These are phyloP conservation scores for Bisporella sp. DNA, from an alignment of 2,329 filamentous ascomycete genomes.

Conservation along the genomic window DNA sequence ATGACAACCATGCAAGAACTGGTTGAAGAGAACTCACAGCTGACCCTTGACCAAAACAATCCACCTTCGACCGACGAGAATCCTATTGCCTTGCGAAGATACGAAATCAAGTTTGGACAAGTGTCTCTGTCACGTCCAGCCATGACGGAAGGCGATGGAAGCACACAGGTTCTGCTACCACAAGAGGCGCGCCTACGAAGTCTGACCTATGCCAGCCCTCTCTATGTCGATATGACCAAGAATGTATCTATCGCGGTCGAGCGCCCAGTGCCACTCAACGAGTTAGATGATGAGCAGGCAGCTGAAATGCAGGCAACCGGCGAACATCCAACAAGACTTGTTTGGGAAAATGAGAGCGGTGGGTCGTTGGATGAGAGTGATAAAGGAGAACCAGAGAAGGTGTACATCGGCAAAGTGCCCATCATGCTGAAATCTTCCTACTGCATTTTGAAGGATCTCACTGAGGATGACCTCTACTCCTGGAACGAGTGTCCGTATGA, in stretches of 20 bases:
- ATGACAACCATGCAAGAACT: constrained; percentile 91
- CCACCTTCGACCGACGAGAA: constrained; percentile 69
- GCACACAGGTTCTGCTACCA: constrained; percentile 76
- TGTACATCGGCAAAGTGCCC: constrained; percentile 92
- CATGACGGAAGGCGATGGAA: constrained; percentile 88
- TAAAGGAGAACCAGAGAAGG: constrained; percentile 41
- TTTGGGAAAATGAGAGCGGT: constrained; percentile 50
- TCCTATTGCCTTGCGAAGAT: constrained; percentile 79
- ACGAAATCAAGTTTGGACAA: constrained; percentile 90
- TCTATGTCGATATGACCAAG: constrained; percentile 84
- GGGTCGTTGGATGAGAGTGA: constrained; percentile 33
- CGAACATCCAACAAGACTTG: constrained; percentile 49
- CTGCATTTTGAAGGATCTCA: constrained; percentile 78
- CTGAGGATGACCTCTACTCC: constrained; percentile 79
- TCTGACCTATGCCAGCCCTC: constrained; percentile 86
- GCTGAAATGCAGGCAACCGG: constrained; percentile 47
- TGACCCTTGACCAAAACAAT: constrained; percentile 90
- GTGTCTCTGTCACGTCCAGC: constrained; percentile 85
- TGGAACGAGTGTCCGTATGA: constrained; percentile 98
- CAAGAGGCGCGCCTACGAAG: constrained; percentile 96
- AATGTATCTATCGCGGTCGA: constrained; percentile 79
- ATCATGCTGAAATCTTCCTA: constrained; percentile 98
- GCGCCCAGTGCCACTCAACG: constrained; percentile 56
- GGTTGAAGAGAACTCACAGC: constrained; percentile 82
- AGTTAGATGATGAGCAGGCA: constrained; percentile 60